phyloP scores from a whole-genome alignment of 2,329 filamentous ascomycete species.

The Coniochaeta pulveracea region DNA sequence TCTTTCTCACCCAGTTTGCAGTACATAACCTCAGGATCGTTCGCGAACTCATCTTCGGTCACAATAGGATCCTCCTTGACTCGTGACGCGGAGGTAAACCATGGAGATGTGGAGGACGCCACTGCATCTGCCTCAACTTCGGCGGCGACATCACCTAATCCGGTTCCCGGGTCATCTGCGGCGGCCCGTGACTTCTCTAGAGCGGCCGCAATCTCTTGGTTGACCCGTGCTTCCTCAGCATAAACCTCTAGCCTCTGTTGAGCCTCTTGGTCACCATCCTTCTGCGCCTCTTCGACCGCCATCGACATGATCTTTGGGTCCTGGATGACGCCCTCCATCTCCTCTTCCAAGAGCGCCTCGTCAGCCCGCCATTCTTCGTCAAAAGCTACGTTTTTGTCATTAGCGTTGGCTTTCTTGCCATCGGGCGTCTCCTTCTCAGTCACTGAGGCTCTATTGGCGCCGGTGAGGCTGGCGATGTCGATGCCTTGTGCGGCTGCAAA shows the following conservation, averaged over 20 bases:
- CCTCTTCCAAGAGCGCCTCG: slow-evolving; percentile 54
- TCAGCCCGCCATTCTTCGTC: slow-evolving; percentile 51
- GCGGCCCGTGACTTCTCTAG: not conserved
- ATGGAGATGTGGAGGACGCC: not conserved
- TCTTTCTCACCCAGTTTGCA: slow-evolving; percentile 68
- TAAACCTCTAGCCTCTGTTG: not conserved
- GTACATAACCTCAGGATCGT: slow-evolving; percentile 77
- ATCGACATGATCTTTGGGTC: slow-evolving; percentile 39
- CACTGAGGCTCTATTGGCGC: slow-evolving; percentile 7
- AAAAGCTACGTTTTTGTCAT: slow-evolving; percentile 32
- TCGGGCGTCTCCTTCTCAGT: slow-evolving; percentile 1
- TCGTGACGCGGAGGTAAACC: slow-evolving; percentile 2
- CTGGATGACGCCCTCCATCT: slow-evolving; percentile 61
- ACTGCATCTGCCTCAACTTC: slow-evolving; percentile 4
- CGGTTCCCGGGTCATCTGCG: not conserved
- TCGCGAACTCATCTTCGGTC: slow-evolving; percentile 71
- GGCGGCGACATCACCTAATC: not conserved
- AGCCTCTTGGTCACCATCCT: slow-evolving; percentile 1
- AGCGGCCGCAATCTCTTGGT: not conserved
- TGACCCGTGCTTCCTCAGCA: slow-evolving; percentile 1
- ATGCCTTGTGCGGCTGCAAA: slow-evolving; percentile 16
- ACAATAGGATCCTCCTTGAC: slow-evolving; percentile 54
- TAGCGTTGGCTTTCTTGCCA: slow-evolving; percentile 6
- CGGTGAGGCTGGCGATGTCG: slow-evolving; percentile 10
- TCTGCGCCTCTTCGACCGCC: slow-evolving; percentile 2